Conservation (phyloP, 108 stramenopile species). For the Mediolabrus comicus region DNA sequence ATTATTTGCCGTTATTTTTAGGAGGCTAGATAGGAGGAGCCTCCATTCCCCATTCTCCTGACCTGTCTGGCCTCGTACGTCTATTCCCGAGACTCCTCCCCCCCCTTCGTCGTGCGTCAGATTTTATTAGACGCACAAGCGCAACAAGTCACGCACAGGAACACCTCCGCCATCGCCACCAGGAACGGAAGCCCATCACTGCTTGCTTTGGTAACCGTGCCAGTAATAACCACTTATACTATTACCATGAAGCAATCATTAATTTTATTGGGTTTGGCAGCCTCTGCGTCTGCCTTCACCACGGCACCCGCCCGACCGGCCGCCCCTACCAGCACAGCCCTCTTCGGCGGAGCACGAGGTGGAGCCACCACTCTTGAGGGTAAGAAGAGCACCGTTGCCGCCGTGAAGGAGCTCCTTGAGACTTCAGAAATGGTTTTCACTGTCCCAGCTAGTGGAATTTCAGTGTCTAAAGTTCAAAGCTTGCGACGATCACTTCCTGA, state of each 20-base stretch:
- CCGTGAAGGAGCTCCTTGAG: conserved; percentile 72
- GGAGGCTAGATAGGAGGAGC: no score
- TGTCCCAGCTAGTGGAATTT: conserved; percentile 70
- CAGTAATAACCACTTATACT: no score
- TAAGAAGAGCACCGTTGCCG: conserved; percentile 65
- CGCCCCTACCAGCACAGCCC: conserved; percentile 31
- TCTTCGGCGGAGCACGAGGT: conserved; percentile 79
- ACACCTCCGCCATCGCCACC: background rate
- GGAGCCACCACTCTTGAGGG: conserved; percentile 73
- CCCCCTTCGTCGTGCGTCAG: background rate
- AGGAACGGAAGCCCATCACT: background rate
- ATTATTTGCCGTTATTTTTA: no score
- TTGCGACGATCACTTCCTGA: conserved; percentile 85
- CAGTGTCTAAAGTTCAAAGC: conserved; percentile 59
- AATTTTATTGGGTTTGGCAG: conserved; percentile 36
- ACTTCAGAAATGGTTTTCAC: conserved; percentile 83
- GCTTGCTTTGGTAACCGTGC: background rate
- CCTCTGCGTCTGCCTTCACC: conserved; percentile 49
- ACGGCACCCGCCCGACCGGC: conserved; percentile 20
- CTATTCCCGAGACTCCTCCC: background rate
- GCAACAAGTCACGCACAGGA: background rate
- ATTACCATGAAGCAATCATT: conserved; percentile 51
- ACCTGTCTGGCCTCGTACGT: no score
- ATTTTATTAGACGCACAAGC: no score
- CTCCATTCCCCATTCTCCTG: no score